These are phyloP conservation scores for Scutellaria minor DNA, from an alignment of 257 asterid species.

Conservation along the genomic window DNA sequence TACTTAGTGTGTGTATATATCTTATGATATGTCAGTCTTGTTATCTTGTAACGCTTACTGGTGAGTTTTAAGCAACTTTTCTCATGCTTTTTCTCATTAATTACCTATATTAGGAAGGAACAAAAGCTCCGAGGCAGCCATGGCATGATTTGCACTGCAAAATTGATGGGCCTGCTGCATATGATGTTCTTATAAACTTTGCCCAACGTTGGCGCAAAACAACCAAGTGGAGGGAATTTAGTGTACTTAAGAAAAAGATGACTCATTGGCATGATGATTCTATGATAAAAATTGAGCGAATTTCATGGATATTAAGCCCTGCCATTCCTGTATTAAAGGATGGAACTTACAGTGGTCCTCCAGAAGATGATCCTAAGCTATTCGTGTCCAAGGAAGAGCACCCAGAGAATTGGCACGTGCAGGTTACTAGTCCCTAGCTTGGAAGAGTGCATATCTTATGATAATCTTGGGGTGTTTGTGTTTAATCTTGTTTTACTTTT, in stretches of 20 bases:
- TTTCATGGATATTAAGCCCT: slow-evolving; percentile 94
- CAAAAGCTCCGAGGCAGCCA: slow-evolving; percentile 92
- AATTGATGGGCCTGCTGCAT: slow-evolving; percentile 97
- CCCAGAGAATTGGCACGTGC: slow-evolving; percentile 88
- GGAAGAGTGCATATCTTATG: slow-evolving; percentile 31
- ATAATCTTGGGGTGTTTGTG: slow-evolving; percentile 31
- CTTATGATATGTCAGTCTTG: slow-evolving; percentile 22
- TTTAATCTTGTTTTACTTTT: slow-evolving; percentile 31
- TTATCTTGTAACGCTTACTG: slow-evolving; percentile 13
- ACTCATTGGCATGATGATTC: slow-evolving; percentile 89
- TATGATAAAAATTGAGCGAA: slow-evolving; percentile 87
- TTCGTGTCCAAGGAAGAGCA: slow-evolving; percentile 57
- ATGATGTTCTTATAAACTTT: slow-evolving; percentile 92
- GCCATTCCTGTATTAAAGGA: slow-evolving; percentile 53
- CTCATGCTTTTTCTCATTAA: slow-evolving; percentile 18
- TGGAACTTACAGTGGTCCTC: slow-evolving; percentile 47
- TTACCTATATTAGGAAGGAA: slow-evolving; percentile 57
- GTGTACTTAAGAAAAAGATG: slow-evolving; percentile 68
- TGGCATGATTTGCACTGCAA: slow-evolving; percentile 97
- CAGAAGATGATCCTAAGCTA: slow-evolving; percentile 72
- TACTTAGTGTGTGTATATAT: not conserved
- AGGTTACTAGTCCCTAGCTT: slow-evolving; percentile 54
- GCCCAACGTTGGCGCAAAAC: slow-evolving; percentile 99
- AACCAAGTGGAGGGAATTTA: slow-evolving; percentile 88
- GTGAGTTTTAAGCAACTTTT: slow-evolving; percentile 14